Base-by-base conservation (phyloP, 106 monocot genomes). In the Acorus gramineus region DNA sequence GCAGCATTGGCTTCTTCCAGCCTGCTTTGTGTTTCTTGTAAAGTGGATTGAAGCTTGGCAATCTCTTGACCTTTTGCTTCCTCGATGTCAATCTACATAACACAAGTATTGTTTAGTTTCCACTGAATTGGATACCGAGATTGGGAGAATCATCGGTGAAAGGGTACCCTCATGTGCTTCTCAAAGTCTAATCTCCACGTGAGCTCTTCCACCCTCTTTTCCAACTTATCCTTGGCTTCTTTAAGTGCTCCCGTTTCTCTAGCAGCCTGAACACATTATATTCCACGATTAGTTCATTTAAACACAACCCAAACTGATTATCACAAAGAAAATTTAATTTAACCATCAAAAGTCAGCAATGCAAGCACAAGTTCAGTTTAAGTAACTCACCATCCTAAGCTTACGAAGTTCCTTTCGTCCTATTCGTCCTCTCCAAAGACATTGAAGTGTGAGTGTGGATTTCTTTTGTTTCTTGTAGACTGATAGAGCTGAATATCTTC, bases 171-270 rank as follows among this genome's bases (percentile, higher is more conserved):
- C 74, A 77, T 53, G 54, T 78, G 87, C 53, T 92, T 98, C 64
- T 99, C 98, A 71, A 92, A 59, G 2, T 99, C 88, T 74, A 99
- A 74, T 66, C 88, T 83, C 92, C 91, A 92, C 54, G 85, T 89
- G 50, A 99, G 88, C 73, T 99, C 98, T 64, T 99, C 98, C 3
- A 92, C 92, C 44, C 79, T 78, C 76, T 99, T 99, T 70, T 99
- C 98, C 11, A 99, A 61, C 60, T 92, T 92, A 63, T 99, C 98
- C 71, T 99, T 99, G 44, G 92, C 88, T 84, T 92, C 98, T 76
- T 75, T 92, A 5, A 99, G 85, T 66, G 98, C 98, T 3, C 98
- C 98, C 5, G 92, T 79, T 45, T 99, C 98, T 62, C 85, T 92
- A 56, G 98, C 92, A 72, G 81, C 98, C 98, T 99, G 67, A 66